Percentiles rank a stretch among this genome's conserved stretches.
phyloP scores from a whole-genome alignment of 1,139 yeast genomes.

The Saccharomyces hybrid region DNA sequence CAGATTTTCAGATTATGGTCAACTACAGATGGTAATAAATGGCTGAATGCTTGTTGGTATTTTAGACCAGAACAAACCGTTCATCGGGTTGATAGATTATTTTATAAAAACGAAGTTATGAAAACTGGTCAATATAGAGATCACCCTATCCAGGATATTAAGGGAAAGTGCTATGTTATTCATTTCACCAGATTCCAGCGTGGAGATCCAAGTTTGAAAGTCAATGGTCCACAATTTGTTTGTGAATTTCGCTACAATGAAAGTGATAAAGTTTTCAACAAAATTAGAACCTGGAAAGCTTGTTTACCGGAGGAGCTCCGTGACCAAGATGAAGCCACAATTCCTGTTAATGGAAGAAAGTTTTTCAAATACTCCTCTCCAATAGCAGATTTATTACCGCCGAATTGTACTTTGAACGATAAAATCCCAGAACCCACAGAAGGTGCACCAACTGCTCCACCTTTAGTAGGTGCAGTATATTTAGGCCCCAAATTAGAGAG shows the following conservation, averaged over 20 bases:
- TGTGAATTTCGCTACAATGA: slow-evolving; percentile 95
- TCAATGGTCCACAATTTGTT: slow-evolving; percentile 77
- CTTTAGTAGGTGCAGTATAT: slow-evolving; percentile 84
- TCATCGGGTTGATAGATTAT: slow-evolving; percentile 80
- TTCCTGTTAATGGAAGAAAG: slow-evolving; percentile 48
- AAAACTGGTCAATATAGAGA: slow-evolving; percentile 96
- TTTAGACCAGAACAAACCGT: slow-evolving; percentile 97
- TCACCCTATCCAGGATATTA: slow-evolving; percentile 76
- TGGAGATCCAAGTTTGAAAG: slow-evolving; percentile 87
- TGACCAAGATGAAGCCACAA: slow-evolving; percentile 77
- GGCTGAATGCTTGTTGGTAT: slow-evolving; percentile 96
- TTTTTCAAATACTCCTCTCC: slow-evolving; percentile 78
- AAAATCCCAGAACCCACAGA: slow-evolving; percentile 73
- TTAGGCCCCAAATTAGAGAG: slow-evolving; percentile 64
- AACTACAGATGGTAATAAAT: slow-evolving; percentile 67
- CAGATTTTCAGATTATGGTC: slow-evolving; percentile 93
- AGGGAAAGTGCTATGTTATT: slow-evolving; percentile 91
- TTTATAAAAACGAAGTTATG: slow-evolving; percentile 89
- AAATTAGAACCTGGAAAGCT: slow-evolving; percentile 97
- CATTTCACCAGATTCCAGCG: slow-evolving; percentile 91
- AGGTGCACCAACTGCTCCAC: slow-evolving; percentile 82
- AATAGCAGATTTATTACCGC: slow-evolving; percentile 63
- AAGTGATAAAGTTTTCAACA: slow-evolving; percentile 79
- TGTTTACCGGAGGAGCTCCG: slow-evolving; percentile 96
- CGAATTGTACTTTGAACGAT: slow-evolving; percentile 63